Evolutionary conservation across 148 eudicot genomes (phyloP).

Genomic region (Tetragonia tetragonoides): DNA sequence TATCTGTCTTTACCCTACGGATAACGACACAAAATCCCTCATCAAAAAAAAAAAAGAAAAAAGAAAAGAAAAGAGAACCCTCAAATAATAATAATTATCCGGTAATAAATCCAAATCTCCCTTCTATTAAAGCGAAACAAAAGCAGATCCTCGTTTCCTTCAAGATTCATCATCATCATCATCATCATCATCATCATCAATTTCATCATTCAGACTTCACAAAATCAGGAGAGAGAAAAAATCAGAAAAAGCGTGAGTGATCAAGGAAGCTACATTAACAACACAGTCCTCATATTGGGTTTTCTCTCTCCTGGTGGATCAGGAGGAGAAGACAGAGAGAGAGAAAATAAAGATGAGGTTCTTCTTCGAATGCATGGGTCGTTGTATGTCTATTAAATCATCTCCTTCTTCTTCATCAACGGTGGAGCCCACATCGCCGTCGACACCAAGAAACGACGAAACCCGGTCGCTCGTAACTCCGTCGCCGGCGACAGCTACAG

Average conservation of each 20-base stretch:
- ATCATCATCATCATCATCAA: too few species aligned
- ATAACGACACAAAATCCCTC: slow-evolving; percentile 1
- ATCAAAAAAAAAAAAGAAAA: too few species aligned
- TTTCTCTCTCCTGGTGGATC: neutral
- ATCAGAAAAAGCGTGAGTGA: neutral
- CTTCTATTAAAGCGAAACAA: neutral
- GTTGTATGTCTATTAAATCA: slow-evolving; percentile 17
- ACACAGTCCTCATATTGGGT: neutral
- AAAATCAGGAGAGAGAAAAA: neutral
- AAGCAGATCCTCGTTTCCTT: neutral
- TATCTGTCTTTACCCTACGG: neutral
- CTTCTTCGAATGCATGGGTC: slow-evolving; percentile 38
- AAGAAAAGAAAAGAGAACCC: neutral
- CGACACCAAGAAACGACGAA: slow-evolving; percentile 24
- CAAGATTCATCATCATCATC: neutral
- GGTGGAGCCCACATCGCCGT: slow-evolving; percentile 5
- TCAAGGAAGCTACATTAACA: too few species aligned
- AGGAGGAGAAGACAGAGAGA: too few species aligned
- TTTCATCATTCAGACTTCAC: too few species aligned
- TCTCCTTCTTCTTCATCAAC: neutral
- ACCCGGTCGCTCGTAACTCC: slow-evolving; percentile 25
- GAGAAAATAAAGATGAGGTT: slow-evolving; percentile 32
- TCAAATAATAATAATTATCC: too few species aligned
- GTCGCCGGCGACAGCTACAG: slow-evolving; percentile 8
- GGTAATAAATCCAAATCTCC: neutral